Evolutionary conservation across 2,329 filamentous ascomycete species (phyloP), one percentile per base, ranked within the genome.

Genomic region (Trichothecium roseum): DNA sequence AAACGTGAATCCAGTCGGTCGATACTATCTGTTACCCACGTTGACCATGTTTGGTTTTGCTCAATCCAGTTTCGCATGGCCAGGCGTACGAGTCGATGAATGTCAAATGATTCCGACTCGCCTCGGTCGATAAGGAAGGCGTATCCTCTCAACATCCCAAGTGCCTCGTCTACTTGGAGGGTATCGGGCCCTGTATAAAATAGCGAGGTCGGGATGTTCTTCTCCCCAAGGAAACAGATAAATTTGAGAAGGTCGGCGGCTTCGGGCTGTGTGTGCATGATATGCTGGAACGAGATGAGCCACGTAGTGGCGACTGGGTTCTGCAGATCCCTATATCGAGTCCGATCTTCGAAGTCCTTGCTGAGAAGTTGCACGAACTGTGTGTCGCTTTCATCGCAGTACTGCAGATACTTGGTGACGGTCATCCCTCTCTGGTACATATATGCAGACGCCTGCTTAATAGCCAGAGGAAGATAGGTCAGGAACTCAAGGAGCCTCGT

Each of bases 371-470:
- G 28, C 3, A 49, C 40, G 15, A 48, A 16, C 4, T 32, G 37
- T 3, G 39, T 16, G 12, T 56, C 36, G 8, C 44, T 51, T 1
- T 42, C 40, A 20, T 37, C 28, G 18, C 41, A 55, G 15, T 45
- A 37, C 0, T 39, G 12, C 1, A 60, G 40, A 32, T 60, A 60
- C 16, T 37, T 32, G 0, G 37, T n/a, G 2, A 43, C 42, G 2
- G 51, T 37, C 3, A 49, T 47, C 4, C 30, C 17, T 3, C 26
- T 57, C 15, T 43, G 42, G 34, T 50, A 49, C 36, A 65, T 55
- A 35, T 51, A 64, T 7, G 51, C 48, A 2, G 52, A 48, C 14
- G 57, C 57, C 33, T 60, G 56, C 24, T 37, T 46, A 29, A 62
- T 54, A 3, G 57, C 58, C 2, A 63, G 44, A 1, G 57, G 57